Conservation (phyloP, 2,329 filamentous ascomycete genomes). For the Botrytis hyacinthi region DNA sequence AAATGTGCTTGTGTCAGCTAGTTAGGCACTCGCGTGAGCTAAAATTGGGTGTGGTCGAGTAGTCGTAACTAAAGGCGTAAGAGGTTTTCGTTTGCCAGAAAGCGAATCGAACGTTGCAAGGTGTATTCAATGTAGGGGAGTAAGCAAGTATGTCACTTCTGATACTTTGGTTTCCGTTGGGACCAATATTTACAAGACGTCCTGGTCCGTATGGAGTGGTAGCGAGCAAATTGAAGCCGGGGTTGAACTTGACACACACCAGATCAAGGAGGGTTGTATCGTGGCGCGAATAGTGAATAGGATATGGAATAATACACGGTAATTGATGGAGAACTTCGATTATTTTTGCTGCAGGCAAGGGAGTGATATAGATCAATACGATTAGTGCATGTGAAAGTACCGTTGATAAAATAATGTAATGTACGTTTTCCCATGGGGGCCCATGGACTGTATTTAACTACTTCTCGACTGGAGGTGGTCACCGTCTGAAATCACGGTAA, state of each 20-base stretch:
- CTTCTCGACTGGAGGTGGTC: neutral
- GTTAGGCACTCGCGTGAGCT: neutral
- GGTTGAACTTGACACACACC: slow-evolving; percentile 2
- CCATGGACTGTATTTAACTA: slow-evolving; percentile 8
- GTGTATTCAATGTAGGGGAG: neutral
- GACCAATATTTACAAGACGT: neutral
- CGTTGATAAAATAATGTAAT: neutral
- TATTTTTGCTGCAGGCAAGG: neutral
- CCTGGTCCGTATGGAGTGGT: neutral
- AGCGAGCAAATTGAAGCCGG: neutral
- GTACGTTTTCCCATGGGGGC: neutral
- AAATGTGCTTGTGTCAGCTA: neutral
- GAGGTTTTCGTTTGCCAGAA: neutral
- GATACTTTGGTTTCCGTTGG: slow-evolving; percentile 9
- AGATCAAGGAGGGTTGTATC: slow-evolving; percentile 5
- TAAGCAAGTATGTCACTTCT: neutral
- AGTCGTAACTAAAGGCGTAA: neutral
- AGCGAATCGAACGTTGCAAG: neutral
- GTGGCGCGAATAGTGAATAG: neutral
- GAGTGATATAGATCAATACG: neutral
- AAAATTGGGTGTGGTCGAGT: neutral
- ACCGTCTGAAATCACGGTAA: neutral
- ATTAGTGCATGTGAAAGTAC: neutral
- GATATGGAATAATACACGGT: neutral
- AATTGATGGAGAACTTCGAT: neutral